These are phyloP conservation scores for Scedosporium apiospermum DNA, from an alignment of 2,329 filamentous ascomycete genomes.

Conservation along the genomic window DNA sequence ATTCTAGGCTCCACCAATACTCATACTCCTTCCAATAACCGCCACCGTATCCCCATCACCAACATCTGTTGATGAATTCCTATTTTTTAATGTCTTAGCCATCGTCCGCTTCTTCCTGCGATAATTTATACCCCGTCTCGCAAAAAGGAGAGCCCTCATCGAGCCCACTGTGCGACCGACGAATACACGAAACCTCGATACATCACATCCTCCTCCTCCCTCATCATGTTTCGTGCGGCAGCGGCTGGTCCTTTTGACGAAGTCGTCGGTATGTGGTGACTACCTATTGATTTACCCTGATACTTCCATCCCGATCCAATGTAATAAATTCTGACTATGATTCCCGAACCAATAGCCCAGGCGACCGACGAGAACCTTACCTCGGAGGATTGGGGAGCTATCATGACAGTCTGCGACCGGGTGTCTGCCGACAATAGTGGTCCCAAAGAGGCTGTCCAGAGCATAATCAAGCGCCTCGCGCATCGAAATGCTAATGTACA, in stretches of 20 bases:
- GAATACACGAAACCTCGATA: neutral
- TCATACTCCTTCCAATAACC: neutral
- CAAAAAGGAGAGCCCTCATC: neutral
- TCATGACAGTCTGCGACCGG: constrained; percentile 55
- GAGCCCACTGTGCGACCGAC: neutral
- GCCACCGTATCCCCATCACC: neutral
- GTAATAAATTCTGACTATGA: neutral
- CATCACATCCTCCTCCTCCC: neutral
- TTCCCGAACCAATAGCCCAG: constrained; percentile 34
- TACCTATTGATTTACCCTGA: constrained; percentile 5
- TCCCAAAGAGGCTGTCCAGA: constrained; percentile 76
- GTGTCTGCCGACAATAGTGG: constrained; percentile 44
- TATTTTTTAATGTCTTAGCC: neutral
- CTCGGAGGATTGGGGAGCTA: constrained; percentile 61
- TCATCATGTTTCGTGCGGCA: constrained; percentile 49
- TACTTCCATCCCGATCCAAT: neutral
- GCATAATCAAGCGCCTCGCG: constrained; percentile 83
- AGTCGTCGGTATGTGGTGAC: constrained; percentile 40
- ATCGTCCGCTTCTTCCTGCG: neutral
- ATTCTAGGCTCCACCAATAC: constrained; percentile 2
- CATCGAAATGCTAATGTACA: constrained; percentile 95
- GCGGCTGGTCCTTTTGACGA: constrained; percentile 50
- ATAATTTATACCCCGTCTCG: neutral
- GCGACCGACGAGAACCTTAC: constrained; percentile 98
- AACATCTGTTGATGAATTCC: neutral